Evolutionary conservation across 192 early-diverging fungal species (phyloP), one percentile per base, ranked within the genome.

Genomic region (Coemansia sp.): DNA sequence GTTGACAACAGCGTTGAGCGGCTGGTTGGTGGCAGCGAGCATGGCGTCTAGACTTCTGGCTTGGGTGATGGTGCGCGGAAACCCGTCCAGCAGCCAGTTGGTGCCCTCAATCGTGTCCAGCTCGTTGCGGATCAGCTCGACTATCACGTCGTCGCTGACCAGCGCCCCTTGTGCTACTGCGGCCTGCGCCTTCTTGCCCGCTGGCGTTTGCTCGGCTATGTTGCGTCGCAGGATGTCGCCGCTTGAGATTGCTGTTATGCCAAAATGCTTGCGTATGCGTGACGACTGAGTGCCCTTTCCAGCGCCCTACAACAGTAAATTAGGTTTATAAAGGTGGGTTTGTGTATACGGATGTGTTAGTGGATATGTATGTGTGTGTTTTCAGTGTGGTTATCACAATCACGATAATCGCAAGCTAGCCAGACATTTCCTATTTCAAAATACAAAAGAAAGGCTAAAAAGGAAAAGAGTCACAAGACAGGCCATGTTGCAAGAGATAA

Each of bases 211-310:
- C 41, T 85, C 67, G 43, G 87, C 83, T 65, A 96, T 94, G 74
- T 94, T 92, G 66, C 86, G 85, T 19, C 97, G 89, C 55, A 98
- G 84, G 5, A 96, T 71, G 66, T 98, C 93, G 41, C 94, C 94
- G 71, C 88, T 93, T n/a, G 94, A 94, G 40, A 98, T 84, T 21
- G 87, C 70, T 18, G 84, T 54, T 16, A 91, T 84, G 42, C 81
- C 85, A 80, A 90, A 95, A 72, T 87, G 82, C 59, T 86, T 66
- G 43, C 86, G 73, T 22, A 97, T 85, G 48, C 91, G 87, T 65
- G 76, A 84, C 10, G 94, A 92, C 74, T 96, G 94, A 32, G 97
- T 98, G 43, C 95, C 97, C 80, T 97, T 94, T 18, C 93, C 94
- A 12, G 91, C 79, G 9, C 93, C 93, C 87, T 82, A 84, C 8